Conservation (phyloP, 306 rosid genomes). For the Fragaria iinumae region DNA sequence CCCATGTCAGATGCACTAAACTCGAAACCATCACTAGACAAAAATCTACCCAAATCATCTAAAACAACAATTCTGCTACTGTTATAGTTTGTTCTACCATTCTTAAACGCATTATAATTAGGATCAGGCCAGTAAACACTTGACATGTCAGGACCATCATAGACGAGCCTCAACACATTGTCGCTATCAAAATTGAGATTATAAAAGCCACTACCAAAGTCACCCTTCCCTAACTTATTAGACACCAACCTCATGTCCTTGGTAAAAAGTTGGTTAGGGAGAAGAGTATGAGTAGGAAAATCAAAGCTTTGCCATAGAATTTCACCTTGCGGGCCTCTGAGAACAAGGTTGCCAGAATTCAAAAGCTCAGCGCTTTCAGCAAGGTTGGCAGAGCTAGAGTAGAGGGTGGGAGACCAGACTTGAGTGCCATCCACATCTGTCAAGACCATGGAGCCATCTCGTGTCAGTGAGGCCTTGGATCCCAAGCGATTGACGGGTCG, state of each 20-base stretch:
- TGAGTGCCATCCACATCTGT: constrained; percentile 15
- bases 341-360: constrained; percentile 14
- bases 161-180: constrained; percentile 21
- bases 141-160: constrained; percentile 20
- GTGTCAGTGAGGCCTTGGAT: background rate
- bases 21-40: constrained; percentile 33
- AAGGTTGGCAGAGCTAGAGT: background rate
- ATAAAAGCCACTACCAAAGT: constrained; percentile 10
- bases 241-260: background rate
- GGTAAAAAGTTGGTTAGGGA: constrained; percentile 11
- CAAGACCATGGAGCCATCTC: constrained; percentile 20
- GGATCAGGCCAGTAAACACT: constrained; percentile 22
- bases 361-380: background rate
- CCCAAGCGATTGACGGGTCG: constrained; percentile 5
- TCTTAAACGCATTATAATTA: background rate
- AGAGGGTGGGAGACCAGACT: constrained; percentile 12
- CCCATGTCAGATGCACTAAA: constrained; percentile 29
- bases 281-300: constrained; percentile 27
- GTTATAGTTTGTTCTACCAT: background rate
- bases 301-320: constrained; percentile 26
- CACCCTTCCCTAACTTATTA: background rate
- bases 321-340: background rate
- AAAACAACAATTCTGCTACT: constrained; percentile 30
- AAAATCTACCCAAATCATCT: constrained; percentile 34
- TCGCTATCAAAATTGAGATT: constrained; percentile 12